Conservation (phyloP, 2,329 filamentous ascomycete genomes). For the Venturia aucupariae region DNA sequence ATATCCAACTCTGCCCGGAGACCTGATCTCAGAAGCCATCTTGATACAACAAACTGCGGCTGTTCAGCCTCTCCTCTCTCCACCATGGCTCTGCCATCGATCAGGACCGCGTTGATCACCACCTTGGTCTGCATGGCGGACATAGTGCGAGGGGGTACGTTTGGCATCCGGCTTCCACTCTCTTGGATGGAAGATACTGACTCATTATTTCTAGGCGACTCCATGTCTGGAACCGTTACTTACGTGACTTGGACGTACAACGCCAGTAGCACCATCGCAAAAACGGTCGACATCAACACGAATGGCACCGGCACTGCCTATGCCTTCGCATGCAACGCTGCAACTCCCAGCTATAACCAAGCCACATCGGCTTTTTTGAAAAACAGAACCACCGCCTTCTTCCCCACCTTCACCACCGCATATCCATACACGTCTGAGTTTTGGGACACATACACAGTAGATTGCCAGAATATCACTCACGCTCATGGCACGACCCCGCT, state of each 20-base stretch:
- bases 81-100: background rate
- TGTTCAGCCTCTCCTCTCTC: background rate
- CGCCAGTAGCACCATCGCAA: background rate
- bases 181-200: background rate
- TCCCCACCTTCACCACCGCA: background rate
- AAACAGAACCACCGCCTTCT: background rate
- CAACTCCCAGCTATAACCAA: background rate
- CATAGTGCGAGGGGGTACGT: background rate
- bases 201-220: background rate
- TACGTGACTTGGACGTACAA: constrained; percentile 6
- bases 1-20: background rate
- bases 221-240: background rate
- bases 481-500: constrained; percentile 3
- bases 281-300: background rate
- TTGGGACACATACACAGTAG: constrained; percentile 2
- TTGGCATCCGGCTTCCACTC: background rate
- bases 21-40: background rate
- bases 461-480: constrained; percentile 1
- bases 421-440: background rate
- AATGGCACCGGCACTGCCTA: constrained; percentile 4
- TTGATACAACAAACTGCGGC: background rate
- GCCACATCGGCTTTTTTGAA: background rate
- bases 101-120: background rate
- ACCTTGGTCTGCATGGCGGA: background rate
- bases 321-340: constrained; percentile 8